Evolutionary conservation across 2,329 filamentous ascomycete species (phyloP).

Genomic region (Corniculantispora saksenae): DNA sequence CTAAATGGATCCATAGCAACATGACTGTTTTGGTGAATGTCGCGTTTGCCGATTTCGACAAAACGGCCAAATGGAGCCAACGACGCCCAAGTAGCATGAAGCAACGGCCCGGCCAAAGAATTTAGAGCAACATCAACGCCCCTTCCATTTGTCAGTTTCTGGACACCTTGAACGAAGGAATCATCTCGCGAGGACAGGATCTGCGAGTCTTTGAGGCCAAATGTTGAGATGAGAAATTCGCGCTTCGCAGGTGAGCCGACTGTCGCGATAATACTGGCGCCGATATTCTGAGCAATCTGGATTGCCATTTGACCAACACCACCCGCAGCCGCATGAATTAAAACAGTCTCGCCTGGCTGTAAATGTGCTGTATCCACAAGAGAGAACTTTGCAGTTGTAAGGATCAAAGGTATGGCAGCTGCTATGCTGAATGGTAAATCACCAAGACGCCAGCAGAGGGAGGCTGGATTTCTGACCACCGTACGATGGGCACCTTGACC

Average conservation of each 20-base stretch:
- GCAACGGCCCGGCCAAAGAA: constrained; percentile 30
- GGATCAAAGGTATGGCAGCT: constrained; percentile 29
- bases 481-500: constrained; percentile 29
- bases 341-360: constrained; percentile 28
- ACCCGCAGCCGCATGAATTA: constrained; percentile 40
- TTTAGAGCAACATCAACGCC: constrained; percentile 38
- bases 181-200: constrained; percentile 36
- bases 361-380: constrained; percentile 30
- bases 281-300: constrained; percentile 35
- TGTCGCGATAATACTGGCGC: constrained; percentile 40
- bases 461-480: constrained; percentile 31
- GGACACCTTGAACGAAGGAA: constrained; percentile 31
- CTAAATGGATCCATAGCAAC: constrained; percentile 41
- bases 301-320: constrained; percentile 41
- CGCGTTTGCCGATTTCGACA: constrained; percentile 37
- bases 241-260: constrained; percentile 34
- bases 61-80: constrained; percentile 36
- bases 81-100: constrained; percentile 34
- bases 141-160: constrained; percentile 26
- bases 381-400: constrained; percentile 31
- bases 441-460: constrained; percentile 32
- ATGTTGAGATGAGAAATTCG: constrained; percentile 29
- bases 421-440: constrained; percentile 26
- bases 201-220: constrained; percentile 33
- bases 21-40: constrained; percentile 34